phyloP scores from a whole-genome alignment of 2,329 filamentous ascomycete genomes.

The Colletotrichum neosansevieriae region DNA sequence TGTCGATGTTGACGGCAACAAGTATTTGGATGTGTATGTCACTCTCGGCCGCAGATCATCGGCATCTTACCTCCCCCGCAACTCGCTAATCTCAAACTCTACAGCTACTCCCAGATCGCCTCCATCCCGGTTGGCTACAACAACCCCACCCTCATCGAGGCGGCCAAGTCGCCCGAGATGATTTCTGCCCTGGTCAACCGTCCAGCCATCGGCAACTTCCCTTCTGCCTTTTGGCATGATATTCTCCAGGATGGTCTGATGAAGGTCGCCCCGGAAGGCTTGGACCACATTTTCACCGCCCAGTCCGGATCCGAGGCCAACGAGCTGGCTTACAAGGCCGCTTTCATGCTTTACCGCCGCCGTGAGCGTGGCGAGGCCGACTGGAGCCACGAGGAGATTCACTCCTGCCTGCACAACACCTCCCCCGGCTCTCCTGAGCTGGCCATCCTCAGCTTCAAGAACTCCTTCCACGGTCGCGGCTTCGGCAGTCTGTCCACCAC shows the following conservation, averaged over 20 bases:
- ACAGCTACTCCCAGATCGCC: conserved; percentile 82
- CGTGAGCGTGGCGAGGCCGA: conserved; percentile 78
- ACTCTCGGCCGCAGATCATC: conserved; percentile 11
- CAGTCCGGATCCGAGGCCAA: conserved; percentile 86
- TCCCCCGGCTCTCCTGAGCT: conserved; percentile 79
- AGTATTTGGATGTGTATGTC: conserved; percentile 60
- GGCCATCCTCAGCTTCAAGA: conserved; percentile 83
- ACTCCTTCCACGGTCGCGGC: conserved; percentile 83
- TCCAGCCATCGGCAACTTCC: conserved; percentile 85
- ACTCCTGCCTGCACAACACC: conserved; percentile 77
- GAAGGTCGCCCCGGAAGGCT: conserved; percentile 78
- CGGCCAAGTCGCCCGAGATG: conserved; percentile 79
- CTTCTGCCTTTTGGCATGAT: conserved; percentile 78
- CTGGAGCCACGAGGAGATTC: conserved; percentile 77
- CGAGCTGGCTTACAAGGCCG: conserved; percentile 87
- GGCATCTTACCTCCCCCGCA: conserved; percentile 12
- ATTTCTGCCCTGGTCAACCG: conserved; percentile 80
- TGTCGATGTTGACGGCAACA: conserved; percentile 63
- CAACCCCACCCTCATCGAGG: conserved; percentile 75
- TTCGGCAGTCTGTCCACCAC: conserved; percentile 85
- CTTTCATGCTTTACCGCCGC: conserved; percentile 84
- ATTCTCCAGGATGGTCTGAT: conserved; percentile 79
- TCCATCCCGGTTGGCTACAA: conserved; percentile 88
- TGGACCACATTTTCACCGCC: conserved; percentile 84
- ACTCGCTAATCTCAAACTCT: conserved; percentile 12